phyloP scores from a whole-genome alignment of 2,329 filamentous ascomycete species.

The Fusarium xyrophilum region DNA sequence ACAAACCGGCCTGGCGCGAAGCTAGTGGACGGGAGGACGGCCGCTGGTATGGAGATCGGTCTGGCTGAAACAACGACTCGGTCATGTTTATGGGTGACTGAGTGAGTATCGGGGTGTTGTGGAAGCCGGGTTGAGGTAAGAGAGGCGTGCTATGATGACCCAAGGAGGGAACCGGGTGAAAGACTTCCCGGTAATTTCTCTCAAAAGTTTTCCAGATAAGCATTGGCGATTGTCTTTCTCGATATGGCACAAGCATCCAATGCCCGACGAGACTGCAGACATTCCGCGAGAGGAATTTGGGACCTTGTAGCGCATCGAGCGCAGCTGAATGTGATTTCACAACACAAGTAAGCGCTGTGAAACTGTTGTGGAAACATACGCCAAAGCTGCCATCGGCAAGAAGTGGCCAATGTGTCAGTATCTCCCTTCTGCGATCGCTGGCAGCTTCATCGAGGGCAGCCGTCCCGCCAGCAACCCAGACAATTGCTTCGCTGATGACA shows the following conservation, averaged over 20 bases:
- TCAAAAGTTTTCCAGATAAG: neutral
- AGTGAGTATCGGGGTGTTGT: neutral
- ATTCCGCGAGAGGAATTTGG: neutral
- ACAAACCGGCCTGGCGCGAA: neutral
- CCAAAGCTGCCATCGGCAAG: conserved; percentile 9
- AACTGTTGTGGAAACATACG: conserved; percentile 17
- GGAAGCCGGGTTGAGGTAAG: neutral
- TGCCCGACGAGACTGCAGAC: conserved; percentile 8
- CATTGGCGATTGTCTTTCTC: neutral
- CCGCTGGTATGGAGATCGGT: neutral
- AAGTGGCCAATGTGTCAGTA: neutral
- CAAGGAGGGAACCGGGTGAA: neutral
- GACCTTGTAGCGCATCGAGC: neutral
- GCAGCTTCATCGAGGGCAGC: neutral
- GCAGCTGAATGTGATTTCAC: neutral
- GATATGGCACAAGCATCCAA: conserved; percentile 2
- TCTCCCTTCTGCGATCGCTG: neutral
- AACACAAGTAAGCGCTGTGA: neutral
- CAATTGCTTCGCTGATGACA: conserved; percentile 14
- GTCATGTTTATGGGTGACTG: neutral
- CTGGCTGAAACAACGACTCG: neutral
- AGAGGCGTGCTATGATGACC: no score
- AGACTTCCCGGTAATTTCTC: neutral
- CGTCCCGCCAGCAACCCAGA: conserved; percentile 13
- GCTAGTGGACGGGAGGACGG: neutral